Conservation (phyloP, 805 yeast genomes). For the Hanseniaspora thailandica region DNA sequence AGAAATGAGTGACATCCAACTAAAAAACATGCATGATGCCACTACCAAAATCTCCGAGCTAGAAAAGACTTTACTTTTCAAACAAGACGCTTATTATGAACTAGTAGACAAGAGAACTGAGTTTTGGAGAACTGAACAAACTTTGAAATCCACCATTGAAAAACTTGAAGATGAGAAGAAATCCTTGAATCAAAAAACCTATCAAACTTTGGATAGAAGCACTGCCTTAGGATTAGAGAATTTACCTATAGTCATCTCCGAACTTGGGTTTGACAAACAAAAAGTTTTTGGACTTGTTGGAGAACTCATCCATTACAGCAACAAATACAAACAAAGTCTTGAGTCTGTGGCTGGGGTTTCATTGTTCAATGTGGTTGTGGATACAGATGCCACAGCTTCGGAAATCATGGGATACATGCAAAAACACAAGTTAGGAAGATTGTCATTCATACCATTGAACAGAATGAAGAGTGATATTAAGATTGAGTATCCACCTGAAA, state of each 20-base stretch:
- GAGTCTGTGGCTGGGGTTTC: conserved; percentile 85
- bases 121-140: conserved; percentile 71
- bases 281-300: conserved; percentile 78
- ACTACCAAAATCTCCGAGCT: conserved; percentile 30
- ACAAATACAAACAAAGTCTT: conserved; percentile 71
- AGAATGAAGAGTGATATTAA: conserved; percentile 36
- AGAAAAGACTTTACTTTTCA: conserved; percentile 27
- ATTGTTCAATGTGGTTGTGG: conserved; percentile 80
- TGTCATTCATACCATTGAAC: conserved; percentile 83
- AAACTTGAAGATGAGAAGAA: conserved; percentile 45
- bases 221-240: conserved; percentile 59
- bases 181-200: conserved; percentile 47
- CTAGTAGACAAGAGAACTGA: conserved; percentile 56
- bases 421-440: conserved; percentile 64
- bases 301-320: conserved; percentile 68
- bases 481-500: conserved; percentile 48
- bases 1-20: conserved; percentile 22
- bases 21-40: conserved; percentile 29
- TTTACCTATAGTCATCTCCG: conserved; percentile 50
- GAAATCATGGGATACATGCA: conserved; percentile 63
- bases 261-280: conserved; percentile 40
- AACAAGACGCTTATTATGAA: conserved; percentile 34
- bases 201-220: conserved; percentile 64
- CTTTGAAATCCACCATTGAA: conserved; percentile 43
- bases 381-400: conserved; percentile 73